Conservation (phyloP, 805 yeast genomes). For the Schwanniomyces pseudopolymorphus region DNA sequence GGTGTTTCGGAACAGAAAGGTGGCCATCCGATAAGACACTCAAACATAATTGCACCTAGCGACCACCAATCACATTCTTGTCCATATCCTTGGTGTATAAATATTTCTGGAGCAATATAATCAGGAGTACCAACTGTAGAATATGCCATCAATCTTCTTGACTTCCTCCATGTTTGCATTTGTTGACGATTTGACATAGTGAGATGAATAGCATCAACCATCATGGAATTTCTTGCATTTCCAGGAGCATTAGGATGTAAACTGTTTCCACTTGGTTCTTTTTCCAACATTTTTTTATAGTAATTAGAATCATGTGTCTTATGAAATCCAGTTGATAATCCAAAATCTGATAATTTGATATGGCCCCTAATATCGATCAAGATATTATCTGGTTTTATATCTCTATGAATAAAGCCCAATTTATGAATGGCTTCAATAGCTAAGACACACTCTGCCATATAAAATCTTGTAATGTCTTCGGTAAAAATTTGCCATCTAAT, state of each 20-base stretch:
- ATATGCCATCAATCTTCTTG: constrained; percentile 89
- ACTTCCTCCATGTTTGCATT: constrained; percentile 94
- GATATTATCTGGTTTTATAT: constrained; percentile 95
- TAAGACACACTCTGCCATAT: constrained; percentile 93
- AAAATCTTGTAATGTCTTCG: constrained; percentile 88
- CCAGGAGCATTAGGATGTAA: constrained; percentile 20
- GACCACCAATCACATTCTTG: constrained; percentile 99
- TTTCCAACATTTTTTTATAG: constrained; percentile 75
- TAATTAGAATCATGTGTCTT: constrained; percentile 89
- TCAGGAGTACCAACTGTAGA: constrained; percentile 97
- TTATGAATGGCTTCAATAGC: constrained; percentile 94
- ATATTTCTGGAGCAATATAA: constrained; percentile 93
- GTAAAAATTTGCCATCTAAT: constrained; percentile 92
- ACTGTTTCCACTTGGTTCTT: constrained; percentile 44
- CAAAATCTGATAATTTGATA: constrained; percentile 71
- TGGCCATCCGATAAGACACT: constrained; percentile 95
- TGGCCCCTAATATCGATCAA: constrained; percentile 78
- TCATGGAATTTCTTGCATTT: constrained; percentile 65
- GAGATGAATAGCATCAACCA: constrained; percentile 92
- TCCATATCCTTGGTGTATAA: constrained; percentile 90
- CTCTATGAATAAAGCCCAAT: constrained; percentile 93
- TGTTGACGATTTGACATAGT: constrained; percentile 95
- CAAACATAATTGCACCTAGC: constrained; percentile 93
- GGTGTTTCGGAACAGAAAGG: constrained; percentile 95
- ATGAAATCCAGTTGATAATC: constrained; percentile 86